Evolutionary conservation across 352 stramenopile species (phyloP), one percentile per base, ranked within the genome.

Genomic region (Phytophthora hybrid): DNA sequence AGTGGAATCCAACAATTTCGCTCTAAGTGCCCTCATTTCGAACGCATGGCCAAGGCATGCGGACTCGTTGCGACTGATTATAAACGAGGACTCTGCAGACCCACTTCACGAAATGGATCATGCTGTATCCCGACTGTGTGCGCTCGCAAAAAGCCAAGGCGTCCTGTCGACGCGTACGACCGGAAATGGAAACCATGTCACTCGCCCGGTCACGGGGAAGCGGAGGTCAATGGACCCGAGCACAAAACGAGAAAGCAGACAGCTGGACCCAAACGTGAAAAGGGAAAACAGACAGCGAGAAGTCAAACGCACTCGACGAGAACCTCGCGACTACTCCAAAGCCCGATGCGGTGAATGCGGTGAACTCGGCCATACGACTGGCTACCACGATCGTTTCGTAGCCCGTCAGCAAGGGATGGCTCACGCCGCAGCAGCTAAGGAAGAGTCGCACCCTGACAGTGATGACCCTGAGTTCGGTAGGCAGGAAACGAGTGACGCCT

Each of bases 361-460:
- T 18, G n/a, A 70, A 19, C 31, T 53, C 5, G 63, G 63, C 2
- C 63, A 70, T n/a, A 70, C 54, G 1, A 64, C 63, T 4, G 32
- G 21, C 0, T 70, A 57, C 19, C 63, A 70, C 32, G 54, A 63
- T 18, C 32, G 4, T 3, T 70, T 64, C 16, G 46, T 70, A 0
- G n/a, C 26, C 0, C 53, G 53, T 2, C 39, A 51, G 19, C 11
- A 39, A 70, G 54, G 53, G 3, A 34, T 55, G 16, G 53, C 63
- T 2, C 14, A 63, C 29, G 54, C 6, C 1, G 63, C 39, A 2
- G 34, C 34, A 49, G 16, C 14, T 1, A 41, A 13, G 9, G 10
- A 41, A 41, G 34, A 41, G 1, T 4, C 34, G 5, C 9, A 3
- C 34, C 8, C 34, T 4, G 10, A 41, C 10, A 16, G 8, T 41